phyloP scores from a whole-genome alignment of 2,329 filamentous ascomycete species.

The Colletotrichum trifolii region DNA sequence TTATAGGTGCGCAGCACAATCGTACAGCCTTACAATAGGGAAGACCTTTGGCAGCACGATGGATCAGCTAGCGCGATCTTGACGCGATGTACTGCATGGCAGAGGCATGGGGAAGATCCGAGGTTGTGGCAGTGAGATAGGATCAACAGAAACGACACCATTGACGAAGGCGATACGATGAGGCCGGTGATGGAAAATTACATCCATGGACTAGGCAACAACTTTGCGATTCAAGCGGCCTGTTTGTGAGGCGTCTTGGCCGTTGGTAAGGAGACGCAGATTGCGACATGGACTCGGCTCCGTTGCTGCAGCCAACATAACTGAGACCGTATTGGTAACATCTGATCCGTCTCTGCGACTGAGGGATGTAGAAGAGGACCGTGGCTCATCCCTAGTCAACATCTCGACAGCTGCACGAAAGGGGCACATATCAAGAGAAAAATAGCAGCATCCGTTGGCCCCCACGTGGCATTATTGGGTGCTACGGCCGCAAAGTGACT shows the following conservation, averaged over 20 bases:
- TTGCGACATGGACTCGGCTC: neutral
- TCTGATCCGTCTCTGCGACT: too few species aligned
- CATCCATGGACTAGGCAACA: neutral
- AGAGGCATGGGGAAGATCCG: neutral
- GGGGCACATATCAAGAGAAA: too few species aligned
- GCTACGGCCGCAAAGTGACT: too few species aligned
- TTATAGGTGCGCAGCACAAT: neutral
- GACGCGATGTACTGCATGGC: neutral
- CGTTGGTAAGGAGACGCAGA: neutral
- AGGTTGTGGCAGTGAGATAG: neutral
- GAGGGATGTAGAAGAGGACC: neutral
- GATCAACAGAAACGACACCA: conserved; percentile 5
- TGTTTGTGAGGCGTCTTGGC: neutral
- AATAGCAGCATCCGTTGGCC: too few species aligned
- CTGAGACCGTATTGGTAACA: conserved; percentile 15
- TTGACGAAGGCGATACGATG: neutral
- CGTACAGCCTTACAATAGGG: neutral
- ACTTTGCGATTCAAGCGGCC: neutral
- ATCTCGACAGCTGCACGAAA: too few species aligned
- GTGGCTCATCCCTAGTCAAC: too few species aligned
- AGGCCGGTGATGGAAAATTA: neutral
- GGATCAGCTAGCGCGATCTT: neutral
- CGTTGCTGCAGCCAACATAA: neutral
- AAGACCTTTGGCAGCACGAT: neutral
- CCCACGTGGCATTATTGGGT: too few species aligned